phyloP scores from a whole-genome alignment of 139 green algal genomes.

The Closterium sp. region DNA sequence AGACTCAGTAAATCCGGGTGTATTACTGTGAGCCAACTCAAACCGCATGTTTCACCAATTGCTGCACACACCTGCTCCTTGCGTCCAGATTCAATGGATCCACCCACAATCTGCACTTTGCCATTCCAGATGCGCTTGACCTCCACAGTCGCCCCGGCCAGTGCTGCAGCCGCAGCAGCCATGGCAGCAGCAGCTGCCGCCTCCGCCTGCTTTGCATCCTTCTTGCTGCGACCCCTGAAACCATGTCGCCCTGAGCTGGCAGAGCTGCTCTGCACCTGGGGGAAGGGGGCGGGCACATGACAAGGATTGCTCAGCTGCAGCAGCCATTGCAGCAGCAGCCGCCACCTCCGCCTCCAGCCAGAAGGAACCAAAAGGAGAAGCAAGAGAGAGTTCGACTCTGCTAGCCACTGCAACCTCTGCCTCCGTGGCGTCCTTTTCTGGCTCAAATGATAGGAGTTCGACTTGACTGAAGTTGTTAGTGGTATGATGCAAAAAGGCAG shows the following conservation, averaged over 20 bases:
- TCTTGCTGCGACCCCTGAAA: background rate
- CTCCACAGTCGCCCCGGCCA: constrained; percentile 35
- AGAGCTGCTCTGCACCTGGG: background rate
- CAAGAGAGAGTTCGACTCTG: background rate
- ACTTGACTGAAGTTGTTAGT: too few species aligned
- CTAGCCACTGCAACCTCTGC: too few species aligned
- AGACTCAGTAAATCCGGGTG: too few species aligned
- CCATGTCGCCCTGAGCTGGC: constrained; percentile 10
- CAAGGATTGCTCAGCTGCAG: too few species aligned
- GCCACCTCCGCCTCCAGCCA: too few species aligned
- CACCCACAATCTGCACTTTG: constrained; percentile 1
- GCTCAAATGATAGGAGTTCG: too few species aligned
- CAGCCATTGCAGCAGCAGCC: too few species aligned
- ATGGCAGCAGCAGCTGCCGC: constrained; percentile 14
- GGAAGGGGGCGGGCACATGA: background rate
- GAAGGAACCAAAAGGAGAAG: background rate
- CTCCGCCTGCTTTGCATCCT: background rate
- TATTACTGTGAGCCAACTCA: background rate
- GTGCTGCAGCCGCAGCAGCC: constrained; percentile 18
- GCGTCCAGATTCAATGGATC: constrained; percentile 20
- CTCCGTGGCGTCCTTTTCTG: too few species aligned
- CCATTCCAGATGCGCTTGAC: constrained; percentile 12
- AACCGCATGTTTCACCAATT: background rate
- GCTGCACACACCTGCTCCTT: constrained; percentile 24
- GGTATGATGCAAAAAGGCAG: too few species aligned